These are phyloP conservation scores for Cyclotella kingstonii DNA, from an alignment of 108 stramenopile genomes.

Conservation along the genomic window DNA sequence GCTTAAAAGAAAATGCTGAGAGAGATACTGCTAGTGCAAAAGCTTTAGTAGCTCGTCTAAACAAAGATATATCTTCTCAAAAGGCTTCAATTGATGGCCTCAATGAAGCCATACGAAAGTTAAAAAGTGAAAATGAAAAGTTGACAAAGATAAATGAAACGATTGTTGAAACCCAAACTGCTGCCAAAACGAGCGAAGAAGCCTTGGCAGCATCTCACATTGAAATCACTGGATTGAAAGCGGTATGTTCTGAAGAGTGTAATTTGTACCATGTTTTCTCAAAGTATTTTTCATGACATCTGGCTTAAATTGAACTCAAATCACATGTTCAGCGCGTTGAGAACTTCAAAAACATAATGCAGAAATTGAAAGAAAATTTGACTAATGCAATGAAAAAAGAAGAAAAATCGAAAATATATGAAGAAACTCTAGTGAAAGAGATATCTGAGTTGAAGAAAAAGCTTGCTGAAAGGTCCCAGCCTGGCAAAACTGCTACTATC, in stretches of 20 bases:
- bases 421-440: constrained; percentile 27
- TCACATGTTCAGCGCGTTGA: constrained; percentile 2
- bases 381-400: constrained; percentile 22
- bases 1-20: constrained; percentile 57
- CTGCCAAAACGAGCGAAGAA: constrained; percentile 31
- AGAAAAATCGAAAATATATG: constrained; percentile 24
- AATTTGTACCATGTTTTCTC: background rate
- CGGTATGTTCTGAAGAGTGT: background rate
- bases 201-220: constrained; percentile 14
- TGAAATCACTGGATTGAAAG: constrained; percentile 9
- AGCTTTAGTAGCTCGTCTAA: constrained; percentile 53
- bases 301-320: background rate
- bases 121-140: constrained; percentile 46
- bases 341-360: constrained; percentile 19
- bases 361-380: constrained; percentile 18
- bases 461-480: constrained; percentile 4
- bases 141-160: constrained; percentile 24
- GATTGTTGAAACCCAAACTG: constrained; percentile 32
- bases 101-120: constrained; percentile 52
- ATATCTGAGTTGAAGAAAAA: constrained; percentile 28
- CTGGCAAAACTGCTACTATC: background rate
- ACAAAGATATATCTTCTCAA: constrained; percentile 58
- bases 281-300: background rate
- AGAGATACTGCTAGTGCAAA: constrained; percentile 63
- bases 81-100: constrained; percentile 48